Evolutionary conservation across 495 filamentous ascomycete genomes (phyloP).

Genomic region (Letharia columbiana): DNA sequence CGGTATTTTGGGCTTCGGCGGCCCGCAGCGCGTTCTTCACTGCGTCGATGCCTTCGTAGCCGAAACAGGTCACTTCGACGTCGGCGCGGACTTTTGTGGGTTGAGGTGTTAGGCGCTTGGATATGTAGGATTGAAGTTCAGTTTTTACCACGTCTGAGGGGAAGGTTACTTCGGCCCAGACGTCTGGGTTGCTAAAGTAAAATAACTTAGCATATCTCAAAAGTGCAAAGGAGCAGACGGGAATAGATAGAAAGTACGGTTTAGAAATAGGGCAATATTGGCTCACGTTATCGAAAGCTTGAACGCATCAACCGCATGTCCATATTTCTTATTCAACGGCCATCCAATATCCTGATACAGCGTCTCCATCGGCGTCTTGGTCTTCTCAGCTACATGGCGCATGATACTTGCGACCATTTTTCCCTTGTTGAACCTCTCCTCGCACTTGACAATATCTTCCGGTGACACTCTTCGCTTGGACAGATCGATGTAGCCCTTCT

Average conservation of each 20-base stretch:
- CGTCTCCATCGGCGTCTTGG: conserved; percentile 80
- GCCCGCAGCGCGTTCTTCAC: conserved; percentile 72
- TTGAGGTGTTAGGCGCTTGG: conserved; percentile 91
- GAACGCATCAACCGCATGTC: conserved; percentile 94
- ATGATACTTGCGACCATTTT: conserved; percentile 98
- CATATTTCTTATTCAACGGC: conserved; percentile 96
- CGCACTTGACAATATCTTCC: conserved; percentile 95
- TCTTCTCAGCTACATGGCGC: conserved; percentile 96
- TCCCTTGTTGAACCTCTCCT: conserved; percentile 98
- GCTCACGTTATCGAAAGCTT: conserved; percentile 95
- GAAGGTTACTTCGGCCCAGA: conserved; percentile 89
- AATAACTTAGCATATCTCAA: conserved; percentile 18
- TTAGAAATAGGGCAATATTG: not conserved
- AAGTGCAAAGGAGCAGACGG: not conserved
- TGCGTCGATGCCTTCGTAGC: conserved; percentile 96
- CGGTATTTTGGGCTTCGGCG: conserved; percentile 64
- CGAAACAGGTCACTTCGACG: conserved; percentile 96
- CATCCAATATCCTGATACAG: conserved; percentile 92
- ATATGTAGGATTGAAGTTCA: conserved; percentile 86
- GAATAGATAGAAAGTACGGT: not conserved
- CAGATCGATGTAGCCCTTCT: conserved; percentile 98
- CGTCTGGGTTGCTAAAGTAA: conserved; percentile 69
- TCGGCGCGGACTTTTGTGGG: conserved; percentile 97
- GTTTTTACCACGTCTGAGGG: conserved; percentile 74
- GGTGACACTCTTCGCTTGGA: conserved; percentile 95